Percentiles rank a stretch among this genome's conserved stretches.
These are phyloP conservation scores for Cyclostephanos invisitatus DNA, from an alignment of 108 stramenopile genomes.

Conservation along the genomic window DNA sequence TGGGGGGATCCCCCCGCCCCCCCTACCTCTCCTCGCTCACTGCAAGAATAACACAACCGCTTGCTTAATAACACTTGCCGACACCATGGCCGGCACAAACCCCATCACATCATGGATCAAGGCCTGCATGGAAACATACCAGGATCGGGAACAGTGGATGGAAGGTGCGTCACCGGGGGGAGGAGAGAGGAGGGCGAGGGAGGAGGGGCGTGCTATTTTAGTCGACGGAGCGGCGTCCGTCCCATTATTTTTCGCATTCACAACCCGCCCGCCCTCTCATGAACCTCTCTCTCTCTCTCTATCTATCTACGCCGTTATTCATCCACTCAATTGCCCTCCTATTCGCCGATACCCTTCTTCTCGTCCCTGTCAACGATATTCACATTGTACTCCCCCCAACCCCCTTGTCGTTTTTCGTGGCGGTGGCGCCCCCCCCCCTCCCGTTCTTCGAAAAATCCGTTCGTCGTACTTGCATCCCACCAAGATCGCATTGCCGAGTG, in stretches of 20 bases:
- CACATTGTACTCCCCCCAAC: too few relatives aligned
- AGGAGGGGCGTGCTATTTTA: background rate
- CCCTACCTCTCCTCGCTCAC: too few relatives aligned
- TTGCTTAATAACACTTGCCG: too few relatives aligned
- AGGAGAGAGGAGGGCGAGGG: background rate
- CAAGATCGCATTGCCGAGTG: slow-evolving; percentile 27
- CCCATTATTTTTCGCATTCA: background rate
- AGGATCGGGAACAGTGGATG: slow-evolving; percentile 37
- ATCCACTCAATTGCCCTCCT: too few relatives aligned
- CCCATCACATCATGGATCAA: slow-evolving; percentile 51
- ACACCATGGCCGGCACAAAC: slow-evolving; percentile 17
- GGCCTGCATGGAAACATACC: slow-evolving; percentile 41
- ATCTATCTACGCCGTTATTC: too few relatives aligned
- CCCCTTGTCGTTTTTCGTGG: background rate
- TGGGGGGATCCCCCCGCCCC: too few relatives aligned
- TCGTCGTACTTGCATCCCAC: background rate
- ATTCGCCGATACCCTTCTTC: background rate
- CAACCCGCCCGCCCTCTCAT: background rate
- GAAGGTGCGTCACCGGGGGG: background rate
- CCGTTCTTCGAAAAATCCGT: background rate
- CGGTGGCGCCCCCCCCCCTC: background rate
- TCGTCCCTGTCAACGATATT: background rate
- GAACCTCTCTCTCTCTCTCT: background rate
- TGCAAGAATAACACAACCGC: too few relatives aligned
- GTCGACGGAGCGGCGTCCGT: background rate